A percentile compares a stretch with the other conserved stretches of the same genome.
Conservation (phyloP, 345 rosid species). For the Carallia pectinifolia region DNA sequence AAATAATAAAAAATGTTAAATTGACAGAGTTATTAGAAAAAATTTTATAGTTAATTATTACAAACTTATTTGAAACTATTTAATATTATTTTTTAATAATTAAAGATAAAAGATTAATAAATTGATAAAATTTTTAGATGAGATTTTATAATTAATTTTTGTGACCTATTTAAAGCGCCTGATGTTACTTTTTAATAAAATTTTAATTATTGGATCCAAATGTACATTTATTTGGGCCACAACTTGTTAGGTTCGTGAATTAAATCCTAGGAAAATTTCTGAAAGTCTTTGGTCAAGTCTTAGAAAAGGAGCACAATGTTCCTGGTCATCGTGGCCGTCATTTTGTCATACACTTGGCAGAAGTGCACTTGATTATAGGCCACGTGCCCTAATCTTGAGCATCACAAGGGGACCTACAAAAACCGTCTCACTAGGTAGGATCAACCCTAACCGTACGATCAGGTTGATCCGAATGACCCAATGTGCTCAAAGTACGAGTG, state of each 20-base stretch:
- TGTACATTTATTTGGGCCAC: constrained; percentile 18
- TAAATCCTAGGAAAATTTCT: background rate
- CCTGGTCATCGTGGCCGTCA: background rate
- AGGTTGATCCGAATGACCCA: background rate
- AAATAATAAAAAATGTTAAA: too few relatives aligned
- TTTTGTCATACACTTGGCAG: background rate
- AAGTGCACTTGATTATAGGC: background rate
- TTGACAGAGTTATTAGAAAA: too few relatives aligned
- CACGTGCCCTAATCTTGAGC: background rate
- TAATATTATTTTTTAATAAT: too few relatives aligned
- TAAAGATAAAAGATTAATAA: too few relatives aligned
- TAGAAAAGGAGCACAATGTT: background rate
- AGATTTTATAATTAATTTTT: too few relatives aligned
- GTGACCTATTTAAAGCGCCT: too few relatives aligned
- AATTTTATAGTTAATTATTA: too few relatives aligned
- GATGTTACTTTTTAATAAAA: background rate
- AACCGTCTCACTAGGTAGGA: background rate
- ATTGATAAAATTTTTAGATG: too few relatives aligned
- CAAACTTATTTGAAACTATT: too few relatives aligned
- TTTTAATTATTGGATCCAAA: background rate
- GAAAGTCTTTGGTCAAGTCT: constrained; percentile 12
- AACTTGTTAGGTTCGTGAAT: constrained; percentile 15
- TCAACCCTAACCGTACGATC: constrained; percentile 7
- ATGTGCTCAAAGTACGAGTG: constrained; percentile 6
- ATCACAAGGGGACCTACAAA: background rate